Evolutionary conservation across 1,139 yeast species (phyloP), one percentile per base, ranked within the genome.

Genomic region (Sugiyamaella paludigena): DNA sequence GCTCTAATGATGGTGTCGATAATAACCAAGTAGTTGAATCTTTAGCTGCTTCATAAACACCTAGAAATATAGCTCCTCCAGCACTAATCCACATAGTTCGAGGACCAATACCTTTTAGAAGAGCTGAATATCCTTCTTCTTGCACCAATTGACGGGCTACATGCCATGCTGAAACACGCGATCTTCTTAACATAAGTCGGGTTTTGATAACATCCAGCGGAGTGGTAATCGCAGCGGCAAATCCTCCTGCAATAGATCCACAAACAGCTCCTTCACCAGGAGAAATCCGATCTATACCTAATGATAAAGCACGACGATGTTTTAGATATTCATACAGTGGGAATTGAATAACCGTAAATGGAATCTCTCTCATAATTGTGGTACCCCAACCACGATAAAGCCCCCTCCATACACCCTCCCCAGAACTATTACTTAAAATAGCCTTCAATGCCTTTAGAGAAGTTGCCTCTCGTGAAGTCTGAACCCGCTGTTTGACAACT

Each of bases 61-160:
- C 99, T 50, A 92, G 74, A 71, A 94, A 92, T 33, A 94, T 88
- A 29, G 98, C 96, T 15, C 99, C 99, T 13, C 99, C 99, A 3
- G 95, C 94, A 71, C 95, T 84, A 53, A 92, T 92, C 98, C 98
- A 92, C 80, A 87, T 77, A 0, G 97, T 89, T 65, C 98, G 76
- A 1, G 98, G 98, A 0, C 95, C 97, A 36, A 91, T 77, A 4
- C 98, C 98, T 45, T 78, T 79, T 64, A 81, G 78, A 56, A 92
- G 87, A 1, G 85, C 89, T 7, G 64, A 57, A 43, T 72, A 67
- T 0, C 95, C 95, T 61, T 87, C 95, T 47, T 84, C 87, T 31
- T 64, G 65, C 13, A 77, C 65, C 48, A 89, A 74, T 6, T 60
- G 65, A 27, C 59, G 59, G 4, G 84, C 77, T 50, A 87, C 67